Conservation (phyloP, 306 rosid genomes). For the Fagus sylvatica region DNA sequence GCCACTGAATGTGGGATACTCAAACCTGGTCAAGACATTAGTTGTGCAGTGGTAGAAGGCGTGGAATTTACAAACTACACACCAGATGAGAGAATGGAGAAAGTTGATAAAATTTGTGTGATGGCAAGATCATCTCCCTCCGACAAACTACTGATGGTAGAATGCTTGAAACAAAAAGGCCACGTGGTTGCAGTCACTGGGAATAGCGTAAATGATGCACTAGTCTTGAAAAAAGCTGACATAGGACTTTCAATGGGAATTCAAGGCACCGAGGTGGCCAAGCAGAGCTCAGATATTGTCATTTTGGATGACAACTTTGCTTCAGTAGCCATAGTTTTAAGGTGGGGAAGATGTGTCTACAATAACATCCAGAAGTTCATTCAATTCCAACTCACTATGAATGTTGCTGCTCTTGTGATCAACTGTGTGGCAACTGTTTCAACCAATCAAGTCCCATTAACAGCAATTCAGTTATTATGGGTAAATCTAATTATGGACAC, state of each 20-base stretch:
- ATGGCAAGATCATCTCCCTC: conserved; percentile 31
- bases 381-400: conserved; percentile 21
- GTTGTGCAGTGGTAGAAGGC: conserved; percentile 18
- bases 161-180: conserved; percentile 1
- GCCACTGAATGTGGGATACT: too few species aligned
- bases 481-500: conserved; percentile 22
- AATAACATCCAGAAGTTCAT: not conserved
- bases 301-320: too few species aligned
- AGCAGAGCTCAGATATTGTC: too few species aligned
- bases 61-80: conserved; percentile 19
- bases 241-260: too few species aligned
- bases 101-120: conserved; percentile 20
- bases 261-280: too few species aligned
- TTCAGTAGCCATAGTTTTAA: too few species aligned
- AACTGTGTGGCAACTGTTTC: conserved; percentile 18
- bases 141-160: conserved; percentile 28
- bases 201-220: too few species aligned
- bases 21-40: not conserved
- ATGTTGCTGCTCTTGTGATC: conserved; percentile 25
- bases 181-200: too few species aligned
- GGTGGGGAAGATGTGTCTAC: too few species aligned
- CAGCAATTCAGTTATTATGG: conserved; percentile 8
- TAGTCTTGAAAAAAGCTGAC: too few species aligned
- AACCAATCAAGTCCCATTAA: conserved; percentile 23
- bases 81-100: conserved; percentile 16